Evolutionary conservation across 495 filamentous ascomycete species (phyloP).

Genomic region (Podospora appendiculata): DNA sequence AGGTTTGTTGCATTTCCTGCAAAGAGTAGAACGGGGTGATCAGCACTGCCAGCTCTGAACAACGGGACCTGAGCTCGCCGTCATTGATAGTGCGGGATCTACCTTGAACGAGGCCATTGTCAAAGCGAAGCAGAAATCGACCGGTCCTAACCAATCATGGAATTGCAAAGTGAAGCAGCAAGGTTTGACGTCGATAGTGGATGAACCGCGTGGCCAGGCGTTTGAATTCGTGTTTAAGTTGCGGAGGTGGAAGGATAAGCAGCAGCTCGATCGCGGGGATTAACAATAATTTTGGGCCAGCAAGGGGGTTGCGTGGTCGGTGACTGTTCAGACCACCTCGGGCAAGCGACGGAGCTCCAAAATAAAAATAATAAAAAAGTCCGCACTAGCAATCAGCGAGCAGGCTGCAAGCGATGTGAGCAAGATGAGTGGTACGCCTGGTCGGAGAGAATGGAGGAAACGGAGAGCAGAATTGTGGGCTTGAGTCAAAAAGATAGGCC

Average conservation of each 20-base stretch:
- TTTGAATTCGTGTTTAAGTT: slow-evolving; percentile 1
- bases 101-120: slow-evolving; percentile 50
- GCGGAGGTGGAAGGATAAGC: not conserved
- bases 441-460: not conserved
- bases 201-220: no score
- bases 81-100: slow-evolving; percentile 21
- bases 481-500: not conserved
- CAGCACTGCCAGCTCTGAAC: slow-evolving; percentile 23
- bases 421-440: slow-evolving; percentile 6
- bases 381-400: slow-evolving; percentile 11
- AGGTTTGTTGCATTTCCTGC: slow-evolving; percentile 41
- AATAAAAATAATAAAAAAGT: slow-evolving; percentile 5
- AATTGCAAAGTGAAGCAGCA: slow-evolving; percentile 6
- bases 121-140: slow-evolving; percentile 15
- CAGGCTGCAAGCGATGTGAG: slow-evolving; percentile 7
- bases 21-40: slow-evolving; percentile 22
- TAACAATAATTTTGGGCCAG: slow-evolving; percentile 30
- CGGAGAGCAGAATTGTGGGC: slow-evolving; percentile 3
- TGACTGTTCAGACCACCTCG: slow-evolving; percentile 13
- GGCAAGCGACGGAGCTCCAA: not conserved
- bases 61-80: slow-evolving; percentile 18
- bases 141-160: slow-evolving; percentile 14
- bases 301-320: slow-evolving; percentile 17
- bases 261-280: slow-evolving; percentile 20
- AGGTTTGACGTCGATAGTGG: not conserved